Evolutionary conservation across 148 eudicot species (phyloP).

Genomic region (Rhododendron henanense): DNA sequence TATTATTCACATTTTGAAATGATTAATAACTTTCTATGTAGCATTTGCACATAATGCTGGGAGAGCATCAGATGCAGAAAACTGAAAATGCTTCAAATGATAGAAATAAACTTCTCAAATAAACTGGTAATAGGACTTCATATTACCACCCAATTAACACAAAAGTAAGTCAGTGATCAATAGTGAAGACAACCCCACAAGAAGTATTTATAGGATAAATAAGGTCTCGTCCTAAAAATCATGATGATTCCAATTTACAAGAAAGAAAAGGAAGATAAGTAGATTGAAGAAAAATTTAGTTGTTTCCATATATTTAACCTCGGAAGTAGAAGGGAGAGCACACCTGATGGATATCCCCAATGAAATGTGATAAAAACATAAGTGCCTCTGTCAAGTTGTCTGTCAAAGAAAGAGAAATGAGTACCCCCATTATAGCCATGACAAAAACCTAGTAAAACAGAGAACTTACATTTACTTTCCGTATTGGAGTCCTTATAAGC

Average conservation of each 20-base stretch:
- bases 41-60: background rate
- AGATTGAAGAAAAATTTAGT: background rate
- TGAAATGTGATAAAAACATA: constrained; percentile 85
- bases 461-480: constrained; percentile 48
- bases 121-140: background rate
- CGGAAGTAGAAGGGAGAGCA: constrained; percentile 13
- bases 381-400: constrained; percentile 99
- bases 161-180: background rate
- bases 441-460: background rate
- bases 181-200: background rate
- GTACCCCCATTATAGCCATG: constrained; percentile 12
- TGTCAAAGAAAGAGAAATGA: constrained; percentile 34
- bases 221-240: background rate
- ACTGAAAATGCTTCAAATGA: background rate
- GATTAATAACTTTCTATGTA: no score
- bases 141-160: background rate
- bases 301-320: background rate
- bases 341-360: constrained; percentile 98
- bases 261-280: background rate
- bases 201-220: background rate
- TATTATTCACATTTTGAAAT: background rate
- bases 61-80: constrained; percentile 4
- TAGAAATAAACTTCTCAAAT: background rate
- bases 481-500: constrained; percentile 36
- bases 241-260: background rate